Evolutionary conservation across 495 filamentous ascomycete genomes (phyloP).

Genomic region (Penicillium diatomitis): DNA sequence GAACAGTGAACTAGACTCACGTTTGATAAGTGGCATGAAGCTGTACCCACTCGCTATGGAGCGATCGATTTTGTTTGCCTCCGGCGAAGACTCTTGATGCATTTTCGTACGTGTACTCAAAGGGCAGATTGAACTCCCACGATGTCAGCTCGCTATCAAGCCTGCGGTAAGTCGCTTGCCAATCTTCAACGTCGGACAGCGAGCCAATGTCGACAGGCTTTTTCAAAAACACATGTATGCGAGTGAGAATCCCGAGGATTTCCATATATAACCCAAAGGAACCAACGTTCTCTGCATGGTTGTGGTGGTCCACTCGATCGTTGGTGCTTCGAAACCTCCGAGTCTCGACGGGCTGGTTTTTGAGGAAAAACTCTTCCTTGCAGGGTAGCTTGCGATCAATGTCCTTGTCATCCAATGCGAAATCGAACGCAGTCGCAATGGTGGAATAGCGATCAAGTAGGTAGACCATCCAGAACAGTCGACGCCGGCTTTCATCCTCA

Average conservation of each 20-base stretch:
- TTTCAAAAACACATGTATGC: constrained; percentile 78
- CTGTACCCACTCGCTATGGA: constrained; percentile 82
- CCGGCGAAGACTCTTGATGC: constrained; percentile 62
- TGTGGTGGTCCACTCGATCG: constrained; percentile 49
- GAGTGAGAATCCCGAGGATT: constrained; percentile 73
- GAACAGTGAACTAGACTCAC: constrained; percentile 29
- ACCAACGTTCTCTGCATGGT: constrained; percentile 71
- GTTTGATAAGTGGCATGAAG: constrained; percentile 72
- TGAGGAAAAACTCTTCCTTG: constrained; percentile 74
- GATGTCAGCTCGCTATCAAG: constrained; percentile 67
- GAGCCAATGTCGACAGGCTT: constrained; percentile 81
- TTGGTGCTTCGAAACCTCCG: constrained; percentile 59
- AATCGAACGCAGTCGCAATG: constrained; percentile 81
- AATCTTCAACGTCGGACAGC: constrained; percentile 73
- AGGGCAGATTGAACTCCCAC: constrained; percentile 76
- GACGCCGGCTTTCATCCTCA: constrained; percentile 73
- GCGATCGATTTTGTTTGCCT: constrained; percentile 48
- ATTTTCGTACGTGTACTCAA: constrained; percentile 63
- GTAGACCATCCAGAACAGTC: constrained; percentile 91
- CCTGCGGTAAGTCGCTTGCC: constrained; percentile 78
- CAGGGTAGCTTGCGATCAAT: constrained; percentile 82
- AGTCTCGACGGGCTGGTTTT: constrained; percentile 75
- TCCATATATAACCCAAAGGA: constrained; percentile 82
- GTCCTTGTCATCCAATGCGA: constrained; percentile 77
- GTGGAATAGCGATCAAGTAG: constrained; percentile 82